phyloP scores from a whole-genome alignment of 768 basidiomycete genomes.

The Mrakia gelida region DNA sequence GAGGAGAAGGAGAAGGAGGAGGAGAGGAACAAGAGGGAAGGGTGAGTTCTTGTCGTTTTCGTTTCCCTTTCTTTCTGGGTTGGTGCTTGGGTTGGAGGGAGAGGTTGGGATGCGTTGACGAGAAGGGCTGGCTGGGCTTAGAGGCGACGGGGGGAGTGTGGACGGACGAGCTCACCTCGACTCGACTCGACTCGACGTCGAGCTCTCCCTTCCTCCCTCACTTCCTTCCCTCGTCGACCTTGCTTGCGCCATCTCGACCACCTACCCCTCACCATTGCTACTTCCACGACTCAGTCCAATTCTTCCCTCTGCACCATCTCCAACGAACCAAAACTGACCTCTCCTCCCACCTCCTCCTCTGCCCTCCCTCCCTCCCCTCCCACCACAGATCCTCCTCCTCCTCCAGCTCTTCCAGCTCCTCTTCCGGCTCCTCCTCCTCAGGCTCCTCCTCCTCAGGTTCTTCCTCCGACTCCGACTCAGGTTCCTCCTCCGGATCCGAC shows the following conservation, averaged over 20 bases:
- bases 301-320: background rate
- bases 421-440: conserved; percentile 11
- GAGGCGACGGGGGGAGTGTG: background rate
- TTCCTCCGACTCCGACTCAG: conserved; percentile 42
- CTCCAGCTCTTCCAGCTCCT: conserved; percentile 38
- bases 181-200: background rate
- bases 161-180: too few species aligned
- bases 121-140: background rate
- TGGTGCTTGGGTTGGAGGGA: background rate
- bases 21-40: background rate
- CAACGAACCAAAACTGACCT: too few species aligned
- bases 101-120: too few species aligned
- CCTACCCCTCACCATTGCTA: background rate
- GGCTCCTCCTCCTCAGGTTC: conserved; percentile 44
- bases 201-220: background rate
- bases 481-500: conserved; percentile 49
- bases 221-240: background rate
- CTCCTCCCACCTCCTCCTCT: too few species aligned
- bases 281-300: background rate
- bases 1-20: conserved; percentile 46
- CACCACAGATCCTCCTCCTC: conserved; percentile 19
- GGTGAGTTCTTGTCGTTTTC: background rate
- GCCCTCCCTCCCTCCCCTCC: background rate
- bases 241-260: background rate
- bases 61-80: background rate